Percentiles rank a stretch among this genome's conserved stretches.
Evolutionary conservation across 2,329 filamentous ascomycete species (phyloP).

Genomic region (Knoxdaviesia capensis): DNA sequence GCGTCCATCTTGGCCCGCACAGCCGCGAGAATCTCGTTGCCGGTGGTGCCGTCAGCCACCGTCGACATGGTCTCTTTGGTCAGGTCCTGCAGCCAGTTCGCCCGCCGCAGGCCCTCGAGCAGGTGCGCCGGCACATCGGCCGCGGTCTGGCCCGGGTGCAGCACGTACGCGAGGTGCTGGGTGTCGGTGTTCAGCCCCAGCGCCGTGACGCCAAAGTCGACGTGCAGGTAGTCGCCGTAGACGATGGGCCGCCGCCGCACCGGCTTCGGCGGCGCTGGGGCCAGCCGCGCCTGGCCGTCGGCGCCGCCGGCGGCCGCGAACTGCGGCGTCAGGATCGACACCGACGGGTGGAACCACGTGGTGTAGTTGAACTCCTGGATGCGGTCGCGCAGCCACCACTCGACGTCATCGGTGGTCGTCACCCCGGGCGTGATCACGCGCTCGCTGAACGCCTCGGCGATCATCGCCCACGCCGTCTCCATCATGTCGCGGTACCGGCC

Average conservation of each 20-base stretch:
- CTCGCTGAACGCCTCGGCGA: constrained; percentile 23
- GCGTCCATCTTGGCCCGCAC: constrained; percentile 17
- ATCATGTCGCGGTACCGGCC: constrained; percentile 22
- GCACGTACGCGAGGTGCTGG: constrained; percentile 27
- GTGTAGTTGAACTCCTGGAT: constrained; percentile 27
- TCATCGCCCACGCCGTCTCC: constrained; percentile 30
- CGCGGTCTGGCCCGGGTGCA: constrained; percentile 18
- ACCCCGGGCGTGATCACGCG: constrained; percentile 18
- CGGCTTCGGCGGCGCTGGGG: background rate
- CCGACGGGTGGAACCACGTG: constrained; percentile 29
- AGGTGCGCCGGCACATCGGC: constrained; percentile 21
- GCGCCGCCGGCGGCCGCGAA: constrained; percentile 6
- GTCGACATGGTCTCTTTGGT: constrained; percentile 18
- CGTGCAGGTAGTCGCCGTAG: constrained; percentile 25
- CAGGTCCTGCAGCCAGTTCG: constrained; percentile 26
- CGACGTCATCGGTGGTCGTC: constrained; percentile 24
- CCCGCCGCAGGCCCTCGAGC: constrained; percentile 21
- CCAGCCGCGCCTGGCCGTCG: constrained; percentile 4
- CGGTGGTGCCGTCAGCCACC: constrained; percentile 17
- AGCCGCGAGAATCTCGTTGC: constrained; percentile 22
- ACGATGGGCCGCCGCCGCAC: constrained; percentile 13
- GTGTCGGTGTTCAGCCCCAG: constrained; percentile 27
- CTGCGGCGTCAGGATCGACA: constrained; percentile 16
- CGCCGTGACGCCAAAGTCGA: constrained; percentile 26
- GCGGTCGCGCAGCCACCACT: constrained; percentile 30